A percentile compares a stretch with the other conserved stretches of the same genome.
Conservation (phyloP, 352 stramenopile genomes). For the Phytopythium oedochilum region DNA sequence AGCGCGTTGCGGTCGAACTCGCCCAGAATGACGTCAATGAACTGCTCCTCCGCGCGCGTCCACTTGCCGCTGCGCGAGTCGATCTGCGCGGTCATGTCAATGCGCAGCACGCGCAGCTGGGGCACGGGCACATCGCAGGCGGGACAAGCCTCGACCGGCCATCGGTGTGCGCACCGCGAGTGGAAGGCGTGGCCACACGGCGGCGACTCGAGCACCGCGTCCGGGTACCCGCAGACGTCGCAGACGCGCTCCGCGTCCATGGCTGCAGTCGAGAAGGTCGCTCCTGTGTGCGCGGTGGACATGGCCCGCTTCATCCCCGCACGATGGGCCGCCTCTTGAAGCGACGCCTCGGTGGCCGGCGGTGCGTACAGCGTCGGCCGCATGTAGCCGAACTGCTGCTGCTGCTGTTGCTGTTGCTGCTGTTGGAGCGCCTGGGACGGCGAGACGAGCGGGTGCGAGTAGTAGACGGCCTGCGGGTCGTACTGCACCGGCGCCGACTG, state of each 20-base stretch:
- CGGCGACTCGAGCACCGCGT: constrained; percentile 67
- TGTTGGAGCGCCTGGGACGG: background rate
- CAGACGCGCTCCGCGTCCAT: constrained; percentile 34
- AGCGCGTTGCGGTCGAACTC: constrained; percentile 79
- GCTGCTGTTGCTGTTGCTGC: constrained; percentile 1
- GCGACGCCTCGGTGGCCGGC: background rate
- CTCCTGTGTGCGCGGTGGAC: constrained; percentile 5
- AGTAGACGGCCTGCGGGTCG: constrained; percentile 2
- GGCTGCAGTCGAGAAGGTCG: constrained; percentile 3
- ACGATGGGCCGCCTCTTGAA: background rate
- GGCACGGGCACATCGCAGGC: constrained; percentile 52
- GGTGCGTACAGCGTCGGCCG: constrained; percentile 3
- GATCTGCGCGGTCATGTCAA: constrained; percentile 73
- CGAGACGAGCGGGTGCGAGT: background rate
- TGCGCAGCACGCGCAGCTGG: constrained; percentile 52
- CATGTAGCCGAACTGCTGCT: constrained; percentile 4
- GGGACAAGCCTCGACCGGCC: constrained; percentile 61
- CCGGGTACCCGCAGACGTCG: constrained; percentile 73
- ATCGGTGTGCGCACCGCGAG: constrained; percentile 79
- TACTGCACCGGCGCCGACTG: background rate
- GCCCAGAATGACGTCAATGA: constrained; percentile 76
- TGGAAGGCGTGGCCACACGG: constrained; percentile 83
- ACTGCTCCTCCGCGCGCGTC: constrained; percentile 82
- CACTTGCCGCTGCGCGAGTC: constrained; percentile 79
- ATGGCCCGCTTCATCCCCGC: background rate